phyloP scores from a whole-genome alignment of 2,329 filamentous ascomycete genomes.

The Fusarium brachygibbosum region DNA sequence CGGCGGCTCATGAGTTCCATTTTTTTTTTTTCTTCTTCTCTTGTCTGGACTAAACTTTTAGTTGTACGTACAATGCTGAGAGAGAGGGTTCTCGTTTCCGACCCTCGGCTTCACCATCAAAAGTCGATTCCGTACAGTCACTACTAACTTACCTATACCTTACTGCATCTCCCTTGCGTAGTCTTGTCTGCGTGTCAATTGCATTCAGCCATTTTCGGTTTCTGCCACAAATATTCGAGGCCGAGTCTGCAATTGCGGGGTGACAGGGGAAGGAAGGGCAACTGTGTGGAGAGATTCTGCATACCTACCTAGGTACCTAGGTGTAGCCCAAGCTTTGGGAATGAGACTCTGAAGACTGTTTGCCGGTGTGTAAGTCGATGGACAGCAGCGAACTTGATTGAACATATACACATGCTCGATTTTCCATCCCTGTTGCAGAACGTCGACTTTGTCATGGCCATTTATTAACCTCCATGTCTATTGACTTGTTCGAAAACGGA shows the following conservation, averaged over 20 bases:
- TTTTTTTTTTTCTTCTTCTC: conserved; percentile 12
- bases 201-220: conserved; percentile 6
- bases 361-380: neutral
- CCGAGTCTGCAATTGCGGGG: conserved; percentile 28
- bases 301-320: too few species aligned
- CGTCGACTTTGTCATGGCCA: neutral
- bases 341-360: neutral
- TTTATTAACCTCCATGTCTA: neutral
- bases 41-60: too few species aligned
- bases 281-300: conserved; percentile 13
- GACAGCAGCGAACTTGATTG: neutral
- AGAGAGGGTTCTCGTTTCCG: too few species aligned
- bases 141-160: too few species aligned
- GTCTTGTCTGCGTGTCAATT: neutral
- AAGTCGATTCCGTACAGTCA: neutral
- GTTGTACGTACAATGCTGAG: too few species aligned
- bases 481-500: conserved; percentile 8
- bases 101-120: neutral
- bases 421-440: neutral
- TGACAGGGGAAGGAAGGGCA: conserved; percentile 12
- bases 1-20: conserved; percentile 23
- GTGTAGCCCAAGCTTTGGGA: neutral
- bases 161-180: neutral
- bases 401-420: neutral
- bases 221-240: conserved; percentile 2